Evolutionary conservation across 2,329 filamentous ascomycete genomes (phyloP), one percentile per base, ranked within the genome.

Genomic region (Clarireedia hainanense): DNA sequence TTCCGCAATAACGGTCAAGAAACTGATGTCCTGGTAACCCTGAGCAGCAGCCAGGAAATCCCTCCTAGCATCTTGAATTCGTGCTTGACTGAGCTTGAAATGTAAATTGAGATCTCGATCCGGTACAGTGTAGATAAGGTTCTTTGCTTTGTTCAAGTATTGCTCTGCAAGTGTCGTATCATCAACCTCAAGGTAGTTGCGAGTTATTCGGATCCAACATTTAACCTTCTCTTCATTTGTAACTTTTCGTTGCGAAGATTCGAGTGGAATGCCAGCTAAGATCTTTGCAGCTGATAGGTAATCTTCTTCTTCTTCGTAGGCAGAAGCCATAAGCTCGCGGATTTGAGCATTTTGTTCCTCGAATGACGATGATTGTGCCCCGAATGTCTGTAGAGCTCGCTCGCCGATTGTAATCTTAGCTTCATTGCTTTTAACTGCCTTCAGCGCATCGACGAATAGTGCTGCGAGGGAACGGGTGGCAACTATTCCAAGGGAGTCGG

Each of bases 91-190:
- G 60, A 97, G 84, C 65, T 89, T 84, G 74, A 97, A 99, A 72
- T 92, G 86, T 50, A 97, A 77, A 64, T 84, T 84, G 47, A 92
- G 78, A 58, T 87, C 81, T 40, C 84, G 80, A 69, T 96, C 84
- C 30, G 80, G 74, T 34, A 96, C 84, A 60, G 81, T 85, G 74
- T 89, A 84, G 69, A 96, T 90, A 63, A 96, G 79, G 68, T 94
- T 92, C 74, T 96, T 97, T 71, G 95, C 87, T 72, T 92, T 91
- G 78, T 96, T 96, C 66, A 99, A 80, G 69, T 91, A 95, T 42
- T 80, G 82, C 69, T 95, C 90, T 43, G 94, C 94, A 37, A 81
- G 80, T 1, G 86, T 90, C 7, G 89, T 87, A 73, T 97, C 91
- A 69, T 96, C 92, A 48, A 91, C 89, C 74, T 99, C 92, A 60